Evolutionary conservation across 2,329 filamentous ascomycete genomes (phyloP).

Genomic region (Calonectria naviculata): DNA sequence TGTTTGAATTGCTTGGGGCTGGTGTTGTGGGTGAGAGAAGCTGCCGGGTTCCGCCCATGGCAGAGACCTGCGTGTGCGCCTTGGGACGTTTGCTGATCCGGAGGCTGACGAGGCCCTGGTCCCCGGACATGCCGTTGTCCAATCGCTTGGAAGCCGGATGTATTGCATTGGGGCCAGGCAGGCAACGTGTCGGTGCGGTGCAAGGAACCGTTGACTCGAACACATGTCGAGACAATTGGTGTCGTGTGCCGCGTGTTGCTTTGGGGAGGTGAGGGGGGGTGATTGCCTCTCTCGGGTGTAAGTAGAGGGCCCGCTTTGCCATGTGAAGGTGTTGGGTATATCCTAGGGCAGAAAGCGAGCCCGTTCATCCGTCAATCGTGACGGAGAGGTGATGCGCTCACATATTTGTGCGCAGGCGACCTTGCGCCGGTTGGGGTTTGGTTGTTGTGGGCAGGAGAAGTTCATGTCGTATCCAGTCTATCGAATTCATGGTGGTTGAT

Average conservation of each 20-base stretch:
- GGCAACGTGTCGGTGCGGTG: conserved; percentile 10
- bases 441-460: conserved; percentile 16
- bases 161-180: neutral
- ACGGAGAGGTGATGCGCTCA: conserved; percentile 22
- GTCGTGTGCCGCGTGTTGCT: neutral
- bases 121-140: conserved; percentile 32
- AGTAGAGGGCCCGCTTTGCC: neutral
- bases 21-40: conserved; percentile 22
- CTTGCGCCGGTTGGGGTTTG: conserved; percentile 27
- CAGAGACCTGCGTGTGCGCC: conserved; percentile 18
- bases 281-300: neutral
- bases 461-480: conserved; percentile 23
- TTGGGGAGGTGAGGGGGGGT: neutral
- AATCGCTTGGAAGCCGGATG: conserved; percentile 24
- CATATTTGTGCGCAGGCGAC: conserved; percentile 22
- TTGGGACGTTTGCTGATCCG: conserved; percentile 32
- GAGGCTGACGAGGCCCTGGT: conserved; percentile 38
- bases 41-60: conserved; percentile 17
- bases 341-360: neutral
- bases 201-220: neutral
- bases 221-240: neutral
- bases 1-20: neutral
- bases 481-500: conserved; percentile 19
- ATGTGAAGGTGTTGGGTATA: neutral
- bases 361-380: conserved; percentile 16